These are phyloP conservation scores for Silene uniflora DNA, from an alignment of 148 eudicot species.

Conservation along the genomic window DNA sequence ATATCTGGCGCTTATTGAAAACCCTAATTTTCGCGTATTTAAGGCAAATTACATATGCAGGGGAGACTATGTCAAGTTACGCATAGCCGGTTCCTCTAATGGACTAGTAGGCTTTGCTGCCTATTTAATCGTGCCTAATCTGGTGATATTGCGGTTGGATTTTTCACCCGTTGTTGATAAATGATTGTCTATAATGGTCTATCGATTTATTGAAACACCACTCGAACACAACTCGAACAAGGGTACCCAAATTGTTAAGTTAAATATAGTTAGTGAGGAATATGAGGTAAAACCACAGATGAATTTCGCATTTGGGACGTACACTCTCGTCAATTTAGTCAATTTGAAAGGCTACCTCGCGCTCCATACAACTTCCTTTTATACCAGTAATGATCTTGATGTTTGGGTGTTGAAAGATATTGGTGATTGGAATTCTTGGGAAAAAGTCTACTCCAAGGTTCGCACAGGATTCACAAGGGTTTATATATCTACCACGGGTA, in stretches of 20 bases:
- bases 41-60: too few species aligned
- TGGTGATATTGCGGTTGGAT: too few species aligned
- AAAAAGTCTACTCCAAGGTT: neutral
- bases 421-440: conserved; percentile 7
- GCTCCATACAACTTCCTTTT: neutral
- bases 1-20: too few species aligned
- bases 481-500: neutral
- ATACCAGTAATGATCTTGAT: neutral
- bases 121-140: too few species aligned
- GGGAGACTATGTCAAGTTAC: too few species aligned
- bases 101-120: too few species aligned
- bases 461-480: neutral
- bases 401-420: conserved; percentile 2
- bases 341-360: neutral
- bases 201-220: too few species aligned
- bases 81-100: too few species aligned
- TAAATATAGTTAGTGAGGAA: conserved; percentile 5
- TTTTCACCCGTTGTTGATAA: neutral
- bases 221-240: too few species aligned
- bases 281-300: neutral
- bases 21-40: too few species aligned
- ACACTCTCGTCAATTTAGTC: neutral
- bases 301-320: neutral
- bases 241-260: neutral
- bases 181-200: conserved; percentile 7